phyloP scores from a whole-genome alignment of 148 eudicot species.

The Silene conica region DNA sequence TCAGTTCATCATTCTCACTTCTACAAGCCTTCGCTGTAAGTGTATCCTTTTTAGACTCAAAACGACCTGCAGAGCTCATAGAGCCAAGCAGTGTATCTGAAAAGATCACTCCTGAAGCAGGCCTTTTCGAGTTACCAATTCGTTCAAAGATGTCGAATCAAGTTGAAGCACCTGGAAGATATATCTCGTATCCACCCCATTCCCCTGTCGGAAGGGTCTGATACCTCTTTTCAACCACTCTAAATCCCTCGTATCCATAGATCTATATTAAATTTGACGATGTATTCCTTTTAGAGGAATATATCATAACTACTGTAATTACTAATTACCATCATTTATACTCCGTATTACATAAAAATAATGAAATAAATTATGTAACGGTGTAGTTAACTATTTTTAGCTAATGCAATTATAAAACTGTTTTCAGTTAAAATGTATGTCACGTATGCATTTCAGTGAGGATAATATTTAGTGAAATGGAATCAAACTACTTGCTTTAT shows the following conservation, averaged over 20 bases:
- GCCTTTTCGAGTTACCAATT: conserved; percentile 14
- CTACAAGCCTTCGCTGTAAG: conserved; percentile 77
- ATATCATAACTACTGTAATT: conserved; percentile 17
- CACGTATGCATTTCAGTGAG: conserved; percentile 22
- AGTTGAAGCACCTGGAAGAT: conserved; percentile 28
- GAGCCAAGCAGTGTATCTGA: conserved; percentile 29
- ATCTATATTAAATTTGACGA: neutral
- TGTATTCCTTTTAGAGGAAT: conserved; percentile 12
- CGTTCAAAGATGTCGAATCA: conserved; percentile 30
- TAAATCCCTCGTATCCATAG: neutral
- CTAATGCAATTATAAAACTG: conserved; percentile 14
- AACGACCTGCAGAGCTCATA: conserved; percentile 41
- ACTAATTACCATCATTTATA: neutral
- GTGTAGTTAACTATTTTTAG: conserved; percentile 14
- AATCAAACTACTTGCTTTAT: conserved; percentile 4
- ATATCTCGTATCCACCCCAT: conserved; percentile 49
- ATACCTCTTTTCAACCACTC: neutral
- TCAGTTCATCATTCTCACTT: conserved; percentile 53
- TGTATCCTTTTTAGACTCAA: conserved; percentile 52
- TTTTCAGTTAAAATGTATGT: conserved; percentile 14
- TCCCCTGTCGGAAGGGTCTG: conserved; percentile 72
- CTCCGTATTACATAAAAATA: neutral
- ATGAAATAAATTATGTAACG: conserved; percentile 12
- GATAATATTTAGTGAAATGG: neutral
- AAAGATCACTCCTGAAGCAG: conserved; percentile 24